Evolutionary conservation across 805 yeast genomes (phyloP), one percentile per base, ranked within the genome.

Genomic region (Candida gorgasii): DNA sequence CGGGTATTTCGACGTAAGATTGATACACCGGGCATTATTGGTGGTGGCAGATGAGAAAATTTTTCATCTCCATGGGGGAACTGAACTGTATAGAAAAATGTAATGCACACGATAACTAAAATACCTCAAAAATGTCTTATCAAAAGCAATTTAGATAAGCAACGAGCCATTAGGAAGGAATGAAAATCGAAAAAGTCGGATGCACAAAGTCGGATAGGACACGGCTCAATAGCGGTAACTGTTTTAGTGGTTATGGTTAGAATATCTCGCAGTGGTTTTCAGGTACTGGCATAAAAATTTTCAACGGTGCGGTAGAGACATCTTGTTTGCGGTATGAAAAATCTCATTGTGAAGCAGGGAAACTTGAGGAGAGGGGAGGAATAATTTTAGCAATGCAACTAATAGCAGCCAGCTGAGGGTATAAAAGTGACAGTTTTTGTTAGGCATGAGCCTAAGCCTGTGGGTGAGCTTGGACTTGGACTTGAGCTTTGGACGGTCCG

Each of bases 1-100:
- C 28, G 28, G 28, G 8, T 24, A 24, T 7, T 24, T 24, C 12
- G 28, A 24, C 28, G n/a, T n/a, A n/a, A n/a, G n/a, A n/a, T n/a
- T n/a, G n/a, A n/a, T n/a, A n/a, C n/a, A n/a, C n/a, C n/a, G n/a
- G n/a, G n/a, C n/a, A n/a, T n/a, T n/a, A 27, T 27, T 13, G 30
- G 14, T 27, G 30, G n/a, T 31, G 15, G 6, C n/a, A n/a, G 23
- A 6, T 15, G 31, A 29, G 18, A 31, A 24, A 31, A 31, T 11
- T 31, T 31, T 31, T 31, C 35, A 31, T 31, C 35, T 31, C 35
- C 35, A 31, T 31, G 35, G 35, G 35, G 35, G n/a, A n/a, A n/a
- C n/a, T n/a, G n/a, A 31, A 31, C 35, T 31, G 35, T 31, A 31
- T 18, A 31, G 35, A 30, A 14, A 31, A 31, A 17, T 31, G 35